Evolutionary conservation across 1,139 yeast genomes (phyloP), one percentile per base, ranked within the genome.

Genomic region (Suhomyces guaymorum): DNA sequence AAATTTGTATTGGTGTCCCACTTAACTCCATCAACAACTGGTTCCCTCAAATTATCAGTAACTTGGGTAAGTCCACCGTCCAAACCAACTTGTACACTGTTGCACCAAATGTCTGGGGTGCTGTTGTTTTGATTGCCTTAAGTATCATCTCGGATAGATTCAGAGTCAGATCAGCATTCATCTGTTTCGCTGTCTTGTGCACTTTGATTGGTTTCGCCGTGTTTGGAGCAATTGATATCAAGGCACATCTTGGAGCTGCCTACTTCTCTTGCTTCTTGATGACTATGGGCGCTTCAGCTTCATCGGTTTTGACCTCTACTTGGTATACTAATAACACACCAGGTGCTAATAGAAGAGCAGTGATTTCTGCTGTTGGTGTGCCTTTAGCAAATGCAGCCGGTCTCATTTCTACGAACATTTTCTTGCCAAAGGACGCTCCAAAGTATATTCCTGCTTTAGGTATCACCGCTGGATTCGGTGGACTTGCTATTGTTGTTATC

Each of bases 291-390:
- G 59, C 62, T 12, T 47, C 56, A 9, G 62, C 62, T n/a, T 57
- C 63, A 1, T 57, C 62, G 7, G 77, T 71, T 7, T 55, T 72
- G 36, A 65, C 73, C 2, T 69, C 75, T 1, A 66, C 76, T 1
- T 72, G 78, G 78, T 72, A 71, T 46, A 72, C 67, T 46, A 73
- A 73, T 52, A 73, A 73, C 44, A 70, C 72, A 4, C 75, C 76
- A 3, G 66, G 68, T 37, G 71, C 63, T 33, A 66, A 66, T 35
- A 41, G 63, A 30, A 49, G 63, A 42, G 57, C 54, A 4, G 61
- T 56, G 20, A 49, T 58, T 24, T 51, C 57, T 13, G 57, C 63
- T 4, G 60, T 59, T 7, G 63, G 62, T 14, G 54, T 59, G 25
- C 63, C 63, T 3, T 47, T 59, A 26, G 63, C 63, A 11, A 59